phyloP scores from a whole-genome alignment of 2,329 filamentous ascomycete genomes.

The Madurella mycetomatis region DNA sequence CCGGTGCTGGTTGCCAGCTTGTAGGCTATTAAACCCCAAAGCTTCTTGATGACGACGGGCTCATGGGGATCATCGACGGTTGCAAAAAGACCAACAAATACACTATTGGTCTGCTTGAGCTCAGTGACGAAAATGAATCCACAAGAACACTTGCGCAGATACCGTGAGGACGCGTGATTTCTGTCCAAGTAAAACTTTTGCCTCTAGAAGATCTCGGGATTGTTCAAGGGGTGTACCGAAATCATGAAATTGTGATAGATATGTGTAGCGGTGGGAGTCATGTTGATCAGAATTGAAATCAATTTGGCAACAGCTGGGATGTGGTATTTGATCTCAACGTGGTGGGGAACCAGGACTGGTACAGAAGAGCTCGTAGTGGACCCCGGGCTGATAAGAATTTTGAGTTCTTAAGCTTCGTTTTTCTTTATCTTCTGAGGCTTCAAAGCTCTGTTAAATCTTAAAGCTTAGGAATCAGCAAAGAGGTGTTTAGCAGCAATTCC shows the following conservation, averaged over 20 bases:
- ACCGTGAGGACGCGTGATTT: neutral
- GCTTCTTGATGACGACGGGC: constrained; percentile 16
- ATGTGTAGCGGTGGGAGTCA: neutral
- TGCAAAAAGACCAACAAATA: constrained; percentile 6
- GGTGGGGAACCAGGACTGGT: too few species aligned
- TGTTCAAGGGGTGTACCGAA: constrained; percentile 1
- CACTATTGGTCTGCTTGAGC: neutral
- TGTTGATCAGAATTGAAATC: neutral
- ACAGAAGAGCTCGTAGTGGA: too few species aligned
- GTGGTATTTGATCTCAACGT: neutral
- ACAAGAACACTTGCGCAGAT: neutral
- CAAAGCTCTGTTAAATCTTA: too few species aligned
- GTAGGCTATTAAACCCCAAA: neutral
- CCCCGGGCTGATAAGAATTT: too few species aligned
- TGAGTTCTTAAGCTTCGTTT: too few species aligned
- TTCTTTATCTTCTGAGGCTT: too few species aligned
- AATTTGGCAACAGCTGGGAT: neutral
- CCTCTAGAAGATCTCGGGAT: neutral
- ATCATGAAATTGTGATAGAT: neutral
- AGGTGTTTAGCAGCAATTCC: too few species aligned
- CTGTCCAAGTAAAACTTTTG: neutral
- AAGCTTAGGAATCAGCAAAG: too few species aligned
- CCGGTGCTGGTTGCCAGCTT: neutral
- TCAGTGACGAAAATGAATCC: constrained; percentile 10
- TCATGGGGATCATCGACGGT: constrained; percentile 11